Conservation (phyloP, 345 rosid species). For the Triadica sebifera region DNA sequence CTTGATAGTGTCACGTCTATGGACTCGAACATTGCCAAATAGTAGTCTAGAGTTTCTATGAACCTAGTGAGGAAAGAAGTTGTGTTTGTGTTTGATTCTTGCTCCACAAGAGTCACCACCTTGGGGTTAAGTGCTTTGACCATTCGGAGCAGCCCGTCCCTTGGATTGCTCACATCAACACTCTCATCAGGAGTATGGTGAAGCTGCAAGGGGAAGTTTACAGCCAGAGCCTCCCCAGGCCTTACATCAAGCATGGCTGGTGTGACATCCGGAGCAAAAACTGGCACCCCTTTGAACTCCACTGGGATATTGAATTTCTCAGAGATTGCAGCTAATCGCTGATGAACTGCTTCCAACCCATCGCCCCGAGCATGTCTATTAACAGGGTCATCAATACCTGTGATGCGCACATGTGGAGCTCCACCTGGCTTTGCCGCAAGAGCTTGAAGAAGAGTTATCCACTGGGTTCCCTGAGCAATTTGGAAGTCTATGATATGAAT, state of each 20-base stretch:
- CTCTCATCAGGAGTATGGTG: constrained; percentile 76
- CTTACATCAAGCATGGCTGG: constrained; percentile 61
- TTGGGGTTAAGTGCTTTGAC: constrained; percentile 64
- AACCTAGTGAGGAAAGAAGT: constrained; percentile 63
- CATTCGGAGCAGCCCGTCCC: constrained; percentile 69
- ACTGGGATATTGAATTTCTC: constrained; percentile 50
- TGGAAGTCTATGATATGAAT: constrained; percentile 72
- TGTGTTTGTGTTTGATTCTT: constrained; percentile 77
- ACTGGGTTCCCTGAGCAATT: constrained; percentile 65
- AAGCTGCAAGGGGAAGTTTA: constrained; percentile 68
- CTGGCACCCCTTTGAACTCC: constrained; percentile 58
- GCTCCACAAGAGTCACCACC: constrained; percentile 64
- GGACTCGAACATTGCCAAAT: constrained; percentile 68
- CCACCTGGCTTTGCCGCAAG: constrained; percentile 68
- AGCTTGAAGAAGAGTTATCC: constrained; percentile 70
- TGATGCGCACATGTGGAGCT: constrained; percentile 63
- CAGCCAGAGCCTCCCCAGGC: constrained; percentile 62
- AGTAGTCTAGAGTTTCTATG: constrained; percentile 55
- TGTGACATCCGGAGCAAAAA: constrained; percentile 49
- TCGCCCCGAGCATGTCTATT: constrained; percentile 47
- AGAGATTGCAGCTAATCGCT: constrained; percentile 45
- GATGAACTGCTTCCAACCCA: constrained; percentile 52
- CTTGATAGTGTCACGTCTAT: constrained; percentile 53
- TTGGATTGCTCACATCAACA: constrained; percentile 60
- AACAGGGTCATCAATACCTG: constrained; percentile 66